phyloP scores from a whole-genome alignment of 495 filamentous ascomycete species.

The Podospora appendiculata region DNA sequence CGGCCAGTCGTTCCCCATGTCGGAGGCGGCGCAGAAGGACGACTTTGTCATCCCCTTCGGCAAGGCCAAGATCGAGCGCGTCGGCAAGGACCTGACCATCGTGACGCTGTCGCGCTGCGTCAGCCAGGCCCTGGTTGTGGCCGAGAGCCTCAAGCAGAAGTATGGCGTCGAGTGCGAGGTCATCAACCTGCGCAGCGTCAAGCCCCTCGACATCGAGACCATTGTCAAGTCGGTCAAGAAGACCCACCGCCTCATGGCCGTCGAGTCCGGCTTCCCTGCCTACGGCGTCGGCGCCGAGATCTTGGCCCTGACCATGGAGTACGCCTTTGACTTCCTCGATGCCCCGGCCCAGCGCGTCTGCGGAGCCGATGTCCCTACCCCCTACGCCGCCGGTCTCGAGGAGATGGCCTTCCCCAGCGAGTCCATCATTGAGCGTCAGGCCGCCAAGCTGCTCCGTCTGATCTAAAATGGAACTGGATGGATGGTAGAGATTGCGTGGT shows the following conservation, averaged over 20 bases:
- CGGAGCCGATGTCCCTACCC: conserved; percentile 92
- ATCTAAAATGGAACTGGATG: conserved; percentile 23
- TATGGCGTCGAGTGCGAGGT: conserved; percentile 95
- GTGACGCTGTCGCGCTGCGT: conserved; percentile 92
- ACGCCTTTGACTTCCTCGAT: conserved; percentile 94
- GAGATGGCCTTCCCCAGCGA: conserved; percentile 88
- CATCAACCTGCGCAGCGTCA: conserved; percentile 94
- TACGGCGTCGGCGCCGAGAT: conserved; percentile 91
- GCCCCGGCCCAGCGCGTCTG: conserved; percentile 88
- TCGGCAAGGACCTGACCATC: conserved; percentile 91
- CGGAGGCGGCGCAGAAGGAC: conserved; percentile 83
- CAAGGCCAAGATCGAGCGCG: conserved; percentile 97
- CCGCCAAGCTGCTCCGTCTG: conserved; percentile 76
- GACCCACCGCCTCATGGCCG: conserved; percentile 82
- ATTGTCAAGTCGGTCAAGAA: conserved; percentile 98
- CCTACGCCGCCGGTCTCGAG: conserved; percentile 83
- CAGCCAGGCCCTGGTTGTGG: conserved; percentile 82
- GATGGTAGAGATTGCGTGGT: background rate
- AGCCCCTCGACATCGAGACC: conserved; percentile 89
- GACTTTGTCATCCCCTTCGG: conserved; percentile 95
- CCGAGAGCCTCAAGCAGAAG: conserved; percentile 84
- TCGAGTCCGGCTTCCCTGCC: conserved; percentile 93
- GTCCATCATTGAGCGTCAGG: conserved; percentile 70
- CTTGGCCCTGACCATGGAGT: conserved; percentile 90
- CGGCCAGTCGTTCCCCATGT: conserved; percentile 91